A percentile compares a stretch with the other conserved stretches of the same genome.
phyloP scores from a whole-genome alignment of 768 basidiomycete species.

The Rubroboletus pulcherrimus region DNA sequence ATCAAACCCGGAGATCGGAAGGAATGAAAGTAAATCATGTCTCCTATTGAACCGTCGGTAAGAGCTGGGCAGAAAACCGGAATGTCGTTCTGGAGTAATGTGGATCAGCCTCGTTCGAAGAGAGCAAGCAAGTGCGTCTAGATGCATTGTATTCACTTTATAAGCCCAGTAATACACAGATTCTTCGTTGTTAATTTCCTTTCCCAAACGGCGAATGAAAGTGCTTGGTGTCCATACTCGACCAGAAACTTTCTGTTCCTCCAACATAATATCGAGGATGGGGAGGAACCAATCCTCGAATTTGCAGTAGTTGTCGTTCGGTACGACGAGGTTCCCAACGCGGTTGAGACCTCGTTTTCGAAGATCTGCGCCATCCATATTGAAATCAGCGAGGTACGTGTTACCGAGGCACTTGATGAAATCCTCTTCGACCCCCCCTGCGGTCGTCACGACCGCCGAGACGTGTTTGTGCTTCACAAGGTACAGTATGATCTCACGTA shows the following conservation, averaged over 20 bases:
- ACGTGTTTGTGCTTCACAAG: conserved; percentile 93
- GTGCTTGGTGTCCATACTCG: conserved; percentile 89
- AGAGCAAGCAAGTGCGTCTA: conserved; percentile 7
- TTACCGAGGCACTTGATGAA: conserved; percentile 98
- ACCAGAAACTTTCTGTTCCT: conserved; percentile 73
- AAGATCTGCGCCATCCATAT: conserved; percentile 84
- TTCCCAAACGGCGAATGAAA: conserved; percentile 90
- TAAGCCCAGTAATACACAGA: conserved; percentile 99
- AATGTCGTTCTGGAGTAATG: conserved; percentile 77
- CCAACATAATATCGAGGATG: conserved; percentile 85
- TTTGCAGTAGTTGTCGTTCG: conserved; percentile 98
- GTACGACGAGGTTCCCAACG: conserved; percentile 93
- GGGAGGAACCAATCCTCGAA: conserved; percentile 99
- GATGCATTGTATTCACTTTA: conserved; percentile 64
- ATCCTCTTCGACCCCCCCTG: conserved; percentile 98
- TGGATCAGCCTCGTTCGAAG: conserved; percentile 24
- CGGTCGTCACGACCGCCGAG: conserved; percentile 89
- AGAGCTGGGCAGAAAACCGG: conserved; percentile 98
- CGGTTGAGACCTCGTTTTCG: conserved; percentile 92
- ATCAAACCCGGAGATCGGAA: conserved; percentile 82
- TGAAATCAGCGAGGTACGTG: conserved; percentile 92
- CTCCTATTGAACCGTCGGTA: conserved; percentile 96
- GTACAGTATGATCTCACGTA: conserved; percentile 88
- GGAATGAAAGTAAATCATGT: conserved; percentile 99
- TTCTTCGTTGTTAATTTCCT: conserved; percentile 95